Percentiles rank a stretch among this genome's conserved stretches.
Conservation (phyloP, 2,329 filamentous ascomycete genomes). For the Chrysoporthe austroafricana region DNA sequence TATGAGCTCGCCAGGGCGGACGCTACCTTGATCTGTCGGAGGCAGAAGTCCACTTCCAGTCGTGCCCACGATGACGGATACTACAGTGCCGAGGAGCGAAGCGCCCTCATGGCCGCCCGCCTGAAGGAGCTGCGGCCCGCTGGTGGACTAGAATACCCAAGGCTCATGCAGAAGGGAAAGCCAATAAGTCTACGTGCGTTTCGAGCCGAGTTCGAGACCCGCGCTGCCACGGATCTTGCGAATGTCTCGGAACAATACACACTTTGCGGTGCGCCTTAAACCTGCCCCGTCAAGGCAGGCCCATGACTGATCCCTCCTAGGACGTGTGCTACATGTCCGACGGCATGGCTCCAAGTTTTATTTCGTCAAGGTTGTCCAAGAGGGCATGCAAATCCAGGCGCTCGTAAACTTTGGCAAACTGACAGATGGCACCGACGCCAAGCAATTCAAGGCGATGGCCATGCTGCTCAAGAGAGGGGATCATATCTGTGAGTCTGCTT, state of each 20-base stretch:
- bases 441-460: slow-evolving; percentile 62
- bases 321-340: slow-evolving; percentile 75
- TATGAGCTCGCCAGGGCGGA: slow-evolving; percentile 46
- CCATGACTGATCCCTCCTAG: slow-evolving; percentile 45
- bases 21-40: not conserved
- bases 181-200: slow-evolving; percentile 46
- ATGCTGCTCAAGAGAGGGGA: slow-evolving; percentile 79
- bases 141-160: slow-evolving; percentile 60
- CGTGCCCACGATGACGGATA: slow-evolving; percentile 22
- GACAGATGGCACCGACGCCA: slow-evolving; percentile 39
- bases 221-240: not conserved
- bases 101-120: slow-evolving; percentile 39
- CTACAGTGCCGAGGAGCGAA: slow-evolving; percentile 24
- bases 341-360: slow-evolving; percentile 75
- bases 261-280: slow-evolving; percentile 7
- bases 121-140: slow-evolving; percentile 55
- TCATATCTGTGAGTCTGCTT: slow-evolving; percentile 69
- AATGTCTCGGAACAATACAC: not conserved
- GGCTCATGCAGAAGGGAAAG: slow-evolving; percentile 42
- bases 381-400: slow-evolving; percentile 73
- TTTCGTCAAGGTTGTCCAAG: slow-evolving; percentile 80
- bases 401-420: slow-evolving; percentile 69
- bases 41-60: slow-evolving; percentile 14
- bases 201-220: slow-evolving; percentile 39
- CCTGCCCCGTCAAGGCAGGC: slow-evolving; percentile 14